These are phyloP conservation scores for Iris macrosiphon DNA, from an alignment of 106 monocot species.

Conservation along the genomic window DNA sequence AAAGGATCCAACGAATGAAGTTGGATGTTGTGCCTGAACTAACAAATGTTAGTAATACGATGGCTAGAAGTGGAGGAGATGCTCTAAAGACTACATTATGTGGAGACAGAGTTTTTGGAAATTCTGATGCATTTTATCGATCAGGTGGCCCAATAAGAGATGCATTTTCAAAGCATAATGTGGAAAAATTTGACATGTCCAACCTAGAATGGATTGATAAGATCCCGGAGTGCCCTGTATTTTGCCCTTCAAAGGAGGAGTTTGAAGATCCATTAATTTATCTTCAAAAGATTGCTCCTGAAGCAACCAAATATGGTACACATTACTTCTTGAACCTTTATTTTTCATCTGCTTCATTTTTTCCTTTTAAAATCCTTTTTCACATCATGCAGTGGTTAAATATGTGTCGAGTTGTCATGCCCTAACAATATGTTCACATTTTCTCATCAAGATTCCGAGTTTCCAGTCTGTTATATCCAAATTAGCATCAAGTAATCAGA, in stretches of 20 bases:
- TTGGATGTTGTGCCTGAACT: slow-evolving; percentile 12
- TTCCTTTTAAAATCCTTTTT: no score
- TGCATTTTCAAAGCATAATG: slow-evolving; percentile 35
- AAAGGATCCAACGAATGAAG: slow-evolving; percentile 28
- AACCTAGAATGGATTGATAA: slow-evolving; percentile 74
- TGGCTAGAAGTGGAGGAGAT: slow-evolving; percentile 67
- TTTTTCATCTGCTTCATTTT: no score
- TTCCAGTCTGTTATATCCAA: no score
- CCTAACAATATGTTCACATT: no score
- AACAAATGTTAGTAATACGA: slow-evolving; percentile 22
- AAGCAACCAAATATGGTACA: slow-evolving; percentile 71
- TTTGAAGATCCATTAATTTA: slow-evolving; percentile 70
- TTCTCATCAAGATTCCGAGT: no score
- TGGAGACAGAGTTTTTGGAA: slow-evolving; percentile 22
- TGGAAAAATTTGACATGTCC: slow-evolving; percentile 50
- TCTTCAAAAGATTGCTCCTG: slow-evolving; percentile 62
- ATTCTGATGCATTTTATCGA: slow-evolving; percentile 14
- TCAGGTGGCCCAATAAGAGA: slow-evolving; percentile 10
- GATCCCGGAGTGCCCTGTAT: slow-evolving; percentile 80
- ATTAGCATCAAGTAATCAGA: no score
- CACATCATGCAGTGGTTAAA: no score
- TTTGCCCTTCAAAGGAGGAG: slow-evolving; percentile 69
- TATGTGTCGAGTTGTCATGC: no score
- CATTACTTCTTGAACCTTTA: no score
- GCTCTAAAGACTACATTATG: slow-evolving; percentile 34